Evolutionary conservation across 2,329 filamentous ascomycete genomes (phyloP).

Genomic region (Fusarium illudens): DNA sequence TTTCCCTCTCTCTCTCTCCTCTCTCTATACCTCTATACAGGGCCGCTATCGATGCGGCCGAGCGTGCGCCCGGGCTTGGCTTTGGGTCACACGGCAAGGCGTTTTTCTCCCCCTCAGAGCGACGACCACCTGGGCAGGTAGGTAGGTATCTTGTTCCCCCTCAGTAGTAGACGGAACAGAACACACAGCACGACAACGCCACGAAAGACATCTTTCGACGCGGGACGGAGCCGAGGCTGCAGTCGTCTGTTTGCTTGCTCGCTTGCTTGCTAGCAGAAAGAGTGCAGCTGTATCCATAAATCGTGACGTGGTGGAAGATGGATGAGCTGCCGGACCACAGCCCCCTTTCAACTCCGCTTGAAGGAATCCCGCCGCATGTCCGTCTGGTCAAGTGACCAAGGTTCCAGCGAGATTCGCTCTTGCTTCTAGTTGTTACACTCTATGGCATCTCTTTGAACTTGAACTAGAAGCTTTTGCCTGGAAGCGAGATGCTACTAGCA

Average conservation of each 20-base stretch:
- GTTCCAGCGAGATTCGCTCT: neutral
- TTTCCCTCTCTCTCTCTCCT: neutral
- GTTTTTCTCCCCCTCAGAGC: conserved; percentile 22
- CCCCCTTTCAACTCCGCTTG: neutral
- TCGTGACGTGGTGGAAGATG: conserved; percentile 1
- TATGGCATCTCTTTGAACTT: neutral
- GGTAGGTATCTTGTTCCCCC: neutral
- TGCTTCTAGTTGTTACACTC: neutral
- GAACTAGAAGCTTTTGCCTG: neutral
- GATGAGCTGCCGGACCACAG: neutral
- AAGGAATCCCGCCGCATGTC: conserved; percentile 14
- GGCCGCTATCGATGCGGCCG: conserved; percentile 27
- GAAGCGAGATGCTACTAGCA: neutral
- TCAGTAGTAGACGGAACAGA: neutral
- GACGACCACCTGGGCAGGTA: neutral
- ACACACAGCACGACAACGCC: neutral
- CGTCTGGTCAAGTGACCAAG: conserved; percentile 19
- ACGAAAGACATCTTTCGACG: neutral
- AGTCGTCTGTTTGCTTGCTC: neutral
- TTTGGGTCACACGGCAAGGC: conserved; percentile 29
- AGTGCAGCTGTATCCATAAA: neutral
- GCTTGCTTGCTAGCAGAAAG: neutral
- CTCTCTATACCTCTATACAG: neutral
- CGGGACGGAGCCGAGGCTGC: neutral
- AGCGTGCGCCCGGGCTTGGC: conserved; percentile 3